Evolutionary conservation across 2,329 filamentous ascomycete species (phyloP), one percentile per base, ranked within the genome.

Genomic region (Falciphora oryzae): DNA sequence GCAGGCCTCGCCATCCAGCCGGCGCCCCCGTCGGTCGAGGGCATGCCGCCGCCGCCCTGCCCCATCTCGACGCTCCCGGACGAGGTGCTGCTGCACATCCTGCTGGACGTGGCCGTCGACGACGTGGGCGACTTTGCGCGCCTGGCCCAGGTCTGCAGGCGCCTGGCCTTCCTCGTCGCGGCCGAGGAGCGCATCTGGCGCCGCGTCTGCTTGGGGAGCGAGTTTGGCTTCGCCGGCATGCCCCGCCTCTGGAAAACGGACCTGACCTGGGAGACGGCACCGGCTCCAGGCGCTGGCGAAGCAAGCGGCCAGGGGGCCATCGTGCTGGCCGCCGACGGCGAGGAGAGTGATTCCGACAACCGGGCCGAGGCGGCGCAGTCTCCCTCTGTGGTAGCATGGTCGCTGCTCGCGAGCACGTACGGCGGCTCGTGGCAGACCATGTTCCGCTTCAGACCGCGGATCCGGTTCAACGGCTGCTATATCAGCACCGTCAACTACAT

Each of bases 401-500:
- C 77, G 3, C 75, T 85, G 38, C 74, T 81, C 28, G 76, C 76
- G 1, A 72, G 73, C 4, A 71, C 77, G 0, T 88, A 87, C 70
- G 72, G 76, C 3, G 76, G 75, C 2, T 83, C 83, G 2, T 89
- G 86, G 85, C 79, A 84, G 71, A 76, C 79, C 63, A 91, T 97
- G 80, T 96, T 97, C 79, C 91, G 90, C 56, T 80, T 81, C 6
- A 89, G 93, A 18, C 94, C 95, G 2, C 89, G 95, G 58, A 84
- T 98, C 66, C 91, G 95, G 65, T 99, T 96, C 81, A 95, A 95
- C 71, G 95, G 95, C 31, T 90, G 92, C 77, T 99, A 99, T 79
- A 98, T 99, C 76, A 92, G 88, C 75, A 98, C 94, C 0, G 93
- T 97, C 66, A 98, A 98, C 78, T 99, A 99, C 77, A 87, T 92